Conservation (phyloP, 495 filamentous ascomycete genomes). For the Chaetomium fimeti region DNA sequence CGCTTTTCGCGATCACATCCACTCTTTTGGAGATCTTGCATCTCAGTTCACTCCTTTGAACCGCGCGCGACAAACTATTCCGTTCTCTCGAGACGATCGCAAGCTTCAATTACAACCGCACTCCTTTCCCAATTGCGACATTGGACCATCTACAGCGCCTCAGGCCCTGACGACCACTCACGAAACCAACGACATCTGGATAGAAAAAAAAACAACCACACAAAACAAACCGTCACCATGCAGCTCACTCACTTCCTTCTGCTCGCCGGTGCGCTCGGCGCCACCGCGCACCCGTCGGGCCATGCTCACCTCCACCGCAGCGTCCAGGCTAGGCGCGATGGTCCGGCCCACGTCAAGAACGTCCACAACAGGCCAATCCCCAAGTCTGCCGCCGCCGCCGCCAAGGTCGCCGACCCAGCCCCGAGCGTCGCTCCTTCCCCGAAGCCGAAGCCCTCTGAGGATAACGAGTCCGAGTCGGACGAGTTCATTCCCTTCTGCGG, state of each 20-base stretch:
- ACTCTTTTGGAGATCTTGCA: slow-evolving; percentile 39
- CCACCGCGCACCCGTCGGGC: slow-evolving; percentile 35
- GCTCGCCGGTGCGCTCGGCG: slow-evolving; percentile 33
- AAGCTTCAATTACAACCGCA: slow-evolving; percentile 27
- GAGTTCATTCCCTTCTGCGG: slow-evolving; percentile 33
- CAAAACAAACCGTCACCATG: slow-evolving; percentile 25
- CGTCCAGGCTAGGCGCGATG: slow-evolving; percentile 28
- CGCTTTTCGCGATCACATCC: slow-evolving; percentile 35
- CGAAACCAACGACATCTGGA: slow-evolving; percentile 9
- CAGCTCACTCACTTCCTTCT: slow-evolving; percentile 33
- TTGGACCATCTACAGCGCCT: background rate
- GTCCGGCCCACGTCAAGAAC: slow-evolving; percentile 29
- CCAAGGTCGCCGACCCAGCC: slow-evolving; percentile 9
- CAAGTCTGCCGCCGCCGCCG: slow-evolving; percentile 13
- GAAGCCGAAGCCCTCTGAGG: slow-evolving; percentile 1
- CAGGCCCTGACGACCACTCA: background rate
- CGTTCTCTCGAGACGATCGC: slow-evolving; percentile 20
- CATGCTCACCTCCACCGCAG: slow-evolving; percentile 37
- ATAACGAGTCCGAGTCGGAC: background rate
- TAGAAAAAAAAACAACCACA: slow-evolving; percentile 14
- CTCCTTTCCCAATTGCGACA: background rate
- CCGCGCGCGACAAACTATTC: slow-evolving; percentile 17
- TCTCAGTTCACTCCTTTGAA: slow-evolving; percentile 38
- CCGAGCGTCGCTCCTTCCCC: slow-evolving; percentile 10
- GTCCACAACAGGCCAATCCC: slow-evolving; percentile 25